These are phyloP conservation scores for Obelidium mucronatum DNA, from an alignment of 192 early-diverging fungal species.

Conservation along the genomic window DNA sequence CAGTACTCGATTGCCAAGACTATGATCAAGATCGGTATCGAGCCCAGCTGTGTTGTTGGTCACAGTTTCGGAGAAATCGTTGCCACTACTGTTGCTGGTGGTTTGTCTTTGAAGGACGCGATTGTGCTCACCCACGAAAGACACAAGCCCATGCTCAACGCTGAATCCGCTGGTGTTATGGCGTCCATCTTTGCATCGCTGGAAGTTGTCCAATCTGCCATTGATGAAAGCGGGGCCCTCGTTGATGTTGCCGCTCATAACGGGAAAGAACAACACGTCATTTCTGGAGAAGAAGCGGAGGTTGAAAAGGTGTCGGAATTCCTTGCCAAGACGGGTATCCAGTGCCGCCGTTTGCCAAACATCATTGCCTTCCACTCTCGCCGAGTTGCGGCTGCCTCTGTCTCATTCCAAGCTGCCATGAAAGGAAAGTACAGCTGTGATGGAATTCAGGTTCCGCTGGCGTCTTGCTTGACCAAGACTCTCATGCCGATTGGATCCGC, in stretches of 20 bases:
- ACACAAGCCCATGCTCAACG: not conserved
- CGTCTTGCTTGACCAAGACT: not conserved
- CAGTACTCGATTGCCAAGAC: slow-evolving; percentile 6
- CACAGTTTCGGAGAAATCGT: slow-evolving; percentile 26
- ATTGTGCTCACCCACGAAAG: not conserved
- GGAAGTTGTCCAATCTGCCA: not conserved
- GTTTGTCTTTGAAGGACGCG: not conserved
- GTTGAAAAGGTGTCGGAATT: not conserved
- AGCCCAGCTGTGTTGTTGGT: slow-evolving; percentile 3
- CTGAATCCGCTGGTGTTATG: not conserved
- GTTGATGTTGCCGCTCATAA: not conserved
- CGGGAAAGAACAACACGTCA: not conserved
- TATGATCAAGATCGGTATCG: not conserved
- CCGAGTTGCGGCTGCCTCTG: not conserved
- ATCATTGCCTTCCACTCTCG: slow-evolving; percentile 20
- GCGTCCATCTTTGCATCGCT: not conserved
- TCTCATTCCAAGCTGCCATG: not conserved
- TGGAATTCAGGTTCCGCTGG: not conserved
- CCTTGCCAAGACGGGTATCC: not conserved
- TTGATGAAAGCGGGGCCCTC: not conserved
- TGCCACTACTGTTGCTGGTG: slow-evolving; percentile 11
- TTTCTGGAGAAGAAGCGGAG: not conserved
- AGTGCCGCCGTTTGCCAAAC: not conserved
- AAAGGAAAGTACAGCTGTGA: not conserved
- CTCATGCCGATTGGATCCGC: not conserved